phyloP scores from a whole-genome alignment of 768 basidiomycete species.

The Mycena vulgaris region DNA sequence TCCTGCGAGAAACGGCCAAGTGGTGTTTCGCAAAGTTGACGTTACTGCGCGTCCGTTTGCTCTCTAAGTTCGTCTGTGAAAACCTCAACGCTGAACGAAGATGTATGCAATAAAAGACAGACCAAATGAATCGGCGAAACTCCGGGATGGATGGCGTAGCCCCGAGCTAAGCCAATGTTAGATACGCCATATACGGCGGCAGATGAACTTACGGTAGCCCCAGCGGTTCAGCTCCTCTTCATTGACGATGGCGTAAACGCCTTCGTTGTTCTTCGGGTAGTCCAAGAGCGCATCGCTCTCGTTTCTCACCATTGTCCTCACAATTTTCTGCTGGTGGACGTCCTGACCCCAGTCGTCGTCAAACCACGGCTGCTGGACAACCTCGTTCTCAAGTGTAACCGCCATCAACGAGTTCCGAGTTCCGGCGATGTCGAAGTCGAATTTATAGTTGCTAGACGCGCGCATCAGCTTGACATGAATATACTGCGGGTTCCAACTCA shows the following conservation, averaged over 20 bases:
- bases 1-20: constrained; percentile 68
- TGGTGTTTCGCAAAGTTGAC: constrained; percentile 79
- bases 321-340: constrained; percentile 69
- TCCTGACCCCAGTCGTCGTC: constrained; percentile 73
- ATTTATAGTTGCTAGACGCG: constrained; percentile 49
- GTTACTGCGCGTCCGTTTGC: constrained; percentile 72
- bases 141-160: constrained; percentile 76
- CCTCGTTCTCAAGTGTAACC: constrained; percentile 65
- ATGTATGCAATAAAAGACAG: constrained; percentile 32
- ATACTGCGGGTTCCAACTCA: not conserved
- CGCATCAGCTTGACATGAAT: not conserved
- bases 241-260: constrained; percentile 71
- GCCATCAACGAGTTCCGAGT: constrained; percentile 69
- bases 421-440: constrained; percentile 78
- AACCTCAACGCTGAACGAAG: not conserved
- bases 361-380: constrained; percentile 68
- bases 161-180: constrained; percentile 51
- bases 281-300: constrained; percentile 68
- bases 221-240: constrained; percentile 67
- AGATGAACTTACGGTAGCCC: constrained; percentile 55
- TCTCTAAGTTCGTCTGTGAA: constrained; percentile 65
- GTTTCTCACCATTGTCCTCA: constrained; percentile 61
- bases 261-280: constrained; percentile 70
- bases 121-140: constrained; percentile 68
- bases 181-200: not conserved